These are phyloP conservation scores for Microglena sp. DNA, from an alignment of 139 green algal genomes.

Conservation along the genomic window DNA sequence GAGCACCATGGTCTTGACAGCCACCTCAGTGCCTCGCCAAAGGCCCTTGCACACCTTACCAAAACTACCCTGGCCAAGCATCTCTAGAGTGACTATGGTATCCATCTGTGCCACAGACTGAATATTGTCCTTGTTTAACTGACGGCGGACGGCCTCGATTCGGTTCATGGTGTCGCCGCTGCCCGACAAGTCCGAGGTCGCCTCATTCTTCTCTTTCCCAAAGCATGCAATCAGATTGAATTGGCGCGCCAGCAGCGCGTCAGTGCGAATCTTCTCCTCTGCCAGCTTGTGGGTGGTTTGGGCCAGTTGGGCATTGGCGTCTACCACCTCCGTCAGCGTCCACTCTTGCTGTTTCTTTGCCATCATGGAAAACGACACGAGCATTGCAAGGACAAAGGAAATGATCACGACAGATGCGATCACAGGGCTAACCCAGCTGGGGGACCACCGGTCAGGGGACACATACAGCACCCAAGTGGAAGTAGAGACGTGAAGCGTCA, in stretches of 20 bases:
- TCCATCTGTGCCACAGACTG: conserved; percentile 4
- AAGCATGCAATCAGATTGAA: conserved; percentile 43
- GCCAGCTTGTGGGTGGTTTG: conserved; percentile 29
- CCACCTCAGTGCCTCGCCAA: conserved; percentile 28
- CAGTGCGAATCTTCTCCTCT: conserved; percentile 29
- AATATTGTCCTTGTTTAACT: conserved; percentile 4
- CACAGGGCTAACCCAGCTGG: conserved; percentile 7
- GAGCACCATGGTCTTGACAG: conserved; percentile 36
- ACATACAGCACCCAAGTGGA: no score
- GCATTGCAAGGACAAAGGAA: conserved; percentile 12
- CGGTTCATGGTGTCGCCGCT: neutral
- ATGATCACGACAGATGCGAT: conserved; percentile 29
- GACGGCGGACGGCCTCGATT: conserved; percentile 3
- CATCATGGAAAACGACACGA: conserved; percentile 24
- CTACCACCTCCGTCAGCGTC: conserved; percentile 26
- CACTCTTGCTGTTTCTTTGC: conserved; percentile 21
- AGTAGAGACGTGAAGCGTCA: no score
- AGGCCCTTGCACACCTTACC: conserved; percentile 17
- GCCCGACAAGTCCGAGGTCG: neutral
- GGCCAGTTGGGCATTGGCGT: conserved; percentile 22
- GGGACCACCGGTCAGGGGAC: conserved; percentile 3
- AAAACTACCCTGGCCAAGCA: conserved; percentile 11
- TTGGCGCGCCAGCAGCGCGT: conserved; percentile 37
- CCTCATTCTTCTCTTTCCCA: neutral
- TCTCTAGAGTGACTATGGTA: conserved; percentile 3